Evolutionary conservation across 2,329 filamentous ascomycete species (phyloP).

Genomic region (Hirsutella thompsonii): DNA sequence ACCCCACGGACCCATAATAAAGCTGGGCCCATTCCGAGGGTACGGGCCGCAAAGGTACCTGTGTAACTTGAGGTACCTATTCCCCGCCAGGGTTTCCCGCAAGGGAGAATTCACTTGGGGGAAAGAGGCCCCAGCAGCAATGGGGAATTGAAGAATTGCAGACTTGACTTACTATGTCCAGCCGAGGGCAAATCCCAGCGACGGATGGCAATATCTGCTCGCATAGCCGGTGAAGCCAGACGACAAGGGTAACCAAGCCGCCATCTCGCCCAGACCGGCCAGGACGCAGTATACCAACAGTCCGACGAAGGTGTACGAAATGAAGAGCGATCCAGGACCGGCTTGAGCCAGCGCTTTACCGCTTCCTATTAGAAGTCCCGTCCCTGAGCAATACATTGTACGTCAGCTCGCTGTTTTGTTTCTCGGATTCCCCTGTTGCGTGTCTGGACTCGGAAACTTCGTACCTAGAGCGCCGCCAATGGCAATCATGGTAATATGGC

Average conservation of each 20-base stretch:
- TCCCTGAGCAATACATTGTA: too few species aligned
- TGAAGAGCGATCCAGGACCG: slow-evolving; percentile 54
- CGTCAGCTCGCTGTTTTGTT: too few species aligned
- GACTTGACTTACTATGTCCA: slow-evolving; percentile 41
- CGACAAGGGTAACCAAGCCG: slow-evolving; percentile 64
- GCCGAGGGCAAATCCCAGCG: slow-evolving; percentile 66
- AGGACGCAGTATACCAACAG: slow-evolving; percentile 70
- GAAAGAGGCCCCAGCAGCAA: not conserved
- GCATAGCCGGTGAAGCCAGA: slow-evolving; percentile 76
- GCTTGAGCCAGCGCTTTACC: slow-evolving; percentile 39
- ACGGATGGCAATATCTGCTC: slow-evolving; percentile 65
- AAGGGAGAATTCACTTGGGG: not conserved
- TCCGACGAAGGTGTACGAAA: slow-evolving; percentile 58
- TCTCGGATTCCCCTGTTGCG: too few species aligned
- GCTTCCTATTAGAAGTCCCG: slow-evolving; percentile 61
- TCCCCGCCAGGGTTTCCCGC: too few species aligned
- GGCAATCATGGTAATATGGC: slow-evolving; percentile 48
- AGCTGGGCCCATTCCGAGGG: too few species aligned
- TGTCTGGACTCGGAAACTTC: too few species aligned
- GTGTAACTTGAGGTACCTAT: too few species aligned
- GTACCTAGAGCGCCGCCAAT: slow-evolving; percentile 54
- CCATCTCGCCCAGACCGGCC: slow-evolving; percentile 74
- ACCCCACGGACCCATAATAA: too few species aligned
- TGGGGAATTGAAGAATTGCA: not conserved
- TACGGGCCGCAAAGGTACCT: too few species aligned